Conservation (phyloP, 495 filamentous ascomycete genomes). For the Penicillium canescens region DNA sequence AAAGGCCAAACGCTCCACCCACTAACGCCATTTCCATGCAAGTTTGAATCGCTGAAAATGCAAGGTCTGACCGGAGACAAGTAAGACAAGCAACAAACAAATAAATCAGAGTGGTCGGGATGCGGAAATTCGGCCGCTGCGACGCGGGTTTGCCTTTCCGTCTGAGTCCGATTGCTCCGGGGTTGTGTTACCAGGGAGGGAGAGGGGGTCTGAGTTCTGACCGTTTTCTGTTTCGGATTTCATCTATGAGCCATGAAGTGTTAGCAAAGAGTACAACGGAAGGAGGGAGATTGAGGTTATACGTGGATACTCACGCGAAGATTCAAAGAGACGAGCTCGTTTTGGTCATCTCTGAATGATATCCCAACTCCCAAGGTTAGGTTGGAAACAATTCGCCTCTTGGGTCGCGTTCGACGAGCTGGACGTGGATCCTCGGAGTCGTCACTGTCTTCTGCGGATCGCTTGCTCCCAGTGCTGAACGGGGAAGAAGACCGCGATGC, state of each 20-base stretch:
- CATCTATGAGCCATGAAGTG: slow-evolving; percentile 7
- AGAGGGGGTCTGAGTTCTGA: slow-evolving; percentile 2
- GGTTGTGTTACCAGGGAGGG: background rate
- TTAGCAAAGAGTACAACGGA: background rate
- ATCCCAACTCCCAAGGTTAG: slow-evolving; percentile 48
- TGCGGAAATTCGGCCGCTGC: slow-evolving; percentile 24
- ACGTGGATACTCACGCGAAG: slow-evolving; percentile 29
- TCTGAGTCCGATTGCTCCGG: slow-evolving; percentile 12
- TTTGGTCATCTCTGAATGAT: slow-evolving; percentile 43
- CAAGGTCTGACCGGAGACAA: background rate
- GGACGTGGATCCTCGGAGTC: slow-evolving; percentile 36
- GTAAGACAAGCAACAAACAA: slow-evolving; percentile 2
- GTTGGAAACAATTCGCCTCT: slow-evolving; percentile 41
- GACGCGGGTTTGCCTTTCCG: slow-evolving; percentile 13
- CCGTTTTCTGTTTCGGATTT: slow-evolving; percentile 13
- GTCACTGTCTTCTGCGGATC: slow-evolving; percentile 50
- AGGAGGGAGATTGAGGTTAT: too few relatives aligned
- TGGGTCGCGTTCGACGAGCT: slow-evolving; percentile 33
- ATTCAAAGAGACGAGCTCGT: slow-evolving; percentile 47
- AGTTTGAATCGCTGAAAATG: slow-evolving; percentile 21
- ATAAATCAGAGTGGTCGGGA: slow-evolving; percentile 13
- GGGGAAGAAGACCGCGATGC: slow-evolving; percentile 46
- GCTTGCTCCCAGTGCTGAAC: slow-evolving; percentile 49
- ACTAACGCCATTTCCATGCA: slow-evolving; percentile 29
- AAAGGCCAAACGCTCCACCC: slow-evolving; percentile 15